phyloP scores from a whole-genome alignment of 2,329 filamentous ascomycete species.

The Paecilomyces sp. region DNA sequence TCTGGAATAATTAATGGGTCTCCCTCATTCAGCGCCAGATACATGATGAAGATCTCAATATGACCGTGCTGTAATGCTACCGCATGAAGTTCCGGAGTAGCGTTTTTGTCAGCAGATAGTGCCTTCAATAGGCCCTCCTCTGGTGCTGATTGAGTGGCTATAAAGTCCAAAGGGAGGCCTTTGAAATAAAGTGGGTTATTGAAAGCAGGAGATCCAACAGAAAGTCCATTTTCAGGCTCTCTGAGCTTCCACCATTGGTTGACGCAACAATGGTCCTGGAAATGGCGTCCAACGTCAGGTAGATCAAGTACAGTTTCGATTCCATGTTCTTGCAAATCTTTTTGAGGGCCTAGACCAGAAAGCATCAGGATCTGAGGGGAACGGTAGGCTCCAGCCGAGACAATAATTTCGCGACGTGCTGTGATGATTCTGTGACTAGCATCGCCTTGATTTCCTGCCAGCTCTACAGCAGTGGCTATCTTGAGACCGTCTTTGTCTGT shows the following conservation, averaged over 20 bases:
- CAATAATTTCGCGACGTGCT: constrained; percentile 22
- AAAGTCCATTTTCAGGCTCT: constrained; percentile 26
- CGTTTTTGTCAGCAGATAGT: constrained; percentile 27
- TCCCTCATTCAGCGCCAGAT: constrained; percentile 11
- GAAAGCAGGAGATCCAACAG: constrained; percentile 29
- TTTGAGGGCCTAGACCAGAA: constrained; percentile 25
- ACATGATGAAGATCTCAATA: constrained; percentile 17
- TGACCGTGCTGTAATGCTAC: constrained; percentile 2
- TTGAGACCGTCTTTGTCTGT: constrained; percentile 8
- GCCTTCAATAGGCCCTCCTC: constrained; percentile 22
- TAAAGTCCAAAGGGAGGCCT: constrained; percentile 32
- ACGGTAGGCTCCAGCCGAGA: constrained; percentile 23
- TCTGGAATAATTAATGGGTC: constrained; percentile 9
- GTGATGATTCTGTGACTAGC: constrained; percentile 5
- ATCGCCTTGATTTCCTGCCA: constrained; percentile 11
- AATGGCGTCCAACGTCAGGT: constrained; percentile 17
- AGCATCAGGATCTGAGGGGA: constrained; percentile 28
- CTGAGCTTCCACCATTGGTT: constrained; percentile 23
- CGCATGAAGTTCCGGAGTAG: constrained; percentile 5
- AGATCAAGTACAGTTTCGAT: constrained; percentile 17
- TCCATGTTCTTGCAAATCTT: constrained; percentile 21
- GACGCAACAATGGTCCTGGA: constrained; percentile 19
- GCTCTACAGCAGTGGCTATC: constrained; percentile 16
- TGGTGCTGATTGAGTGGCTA: constrained; percentile 20
- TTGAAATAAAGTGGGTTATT: constrained; percentile 27